phyloP scores from a whole-genome alignment of 2,329 filamentous ascomycete genomes.

The Aspergillus fumigatiaffinis region DNA sequence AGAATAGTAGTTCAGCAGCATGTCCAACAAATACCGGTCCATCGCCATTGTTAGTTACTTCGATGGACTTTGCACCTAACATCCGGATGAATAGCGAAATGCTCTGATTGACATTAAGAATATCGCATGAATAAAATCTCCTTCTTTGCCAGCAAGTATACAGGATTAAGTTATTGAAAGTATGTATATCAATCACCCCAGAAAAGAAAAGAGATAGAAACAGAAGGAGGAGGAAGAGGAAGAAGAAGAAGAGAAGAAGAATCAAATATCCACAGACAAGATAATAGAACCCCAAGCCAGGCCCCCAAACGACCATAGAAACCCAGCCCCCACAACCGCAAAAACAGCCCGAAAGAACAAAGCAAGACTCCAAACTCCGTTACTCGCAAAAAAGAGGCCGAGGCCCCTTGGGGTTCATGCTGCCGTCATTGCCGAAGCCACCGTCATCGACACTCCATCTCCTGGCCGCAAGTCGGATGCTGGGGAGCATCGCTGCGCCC shows the following conservation, averaged over 20 bases:
- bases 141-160: background rate
- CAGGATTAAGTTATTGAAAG: background rate
- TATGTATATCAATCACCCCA: background rate
- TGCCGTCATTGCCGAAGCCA: background rate
- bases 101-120: background rate
- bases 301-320: background rate
- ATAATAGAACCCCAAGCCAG: background rate
- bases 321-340: slow-evolving; percentile 3
- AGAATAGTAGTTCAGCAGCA: no score
- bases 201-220: background rate
- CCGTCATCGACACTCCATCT: background rate
- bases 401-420: slow-evolving; percentile 8
- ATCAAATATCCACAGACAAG: background rate
- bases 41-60: background rate
- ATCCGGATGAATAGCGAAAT: background rate
- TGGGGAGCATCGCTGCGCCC: slow-evolving; percentile 1
- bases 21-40: no score
- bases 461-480: background rate
- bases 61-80: background rate
- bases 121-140: background rate
- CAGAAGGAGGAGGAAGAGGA: background rate
- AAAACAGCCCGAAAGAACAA: slow-evolving; percentile 11
- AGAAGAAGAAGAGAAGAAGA: background rate
- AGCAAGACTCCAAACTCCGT: slow-evolving; percentile 17
- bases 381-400: slow-evolving; percentile 18